Base-by-base conservation (phyloP, 2,329 filamentous ascomycete species). In the Talaromyces albobiverticillius region DNA sequence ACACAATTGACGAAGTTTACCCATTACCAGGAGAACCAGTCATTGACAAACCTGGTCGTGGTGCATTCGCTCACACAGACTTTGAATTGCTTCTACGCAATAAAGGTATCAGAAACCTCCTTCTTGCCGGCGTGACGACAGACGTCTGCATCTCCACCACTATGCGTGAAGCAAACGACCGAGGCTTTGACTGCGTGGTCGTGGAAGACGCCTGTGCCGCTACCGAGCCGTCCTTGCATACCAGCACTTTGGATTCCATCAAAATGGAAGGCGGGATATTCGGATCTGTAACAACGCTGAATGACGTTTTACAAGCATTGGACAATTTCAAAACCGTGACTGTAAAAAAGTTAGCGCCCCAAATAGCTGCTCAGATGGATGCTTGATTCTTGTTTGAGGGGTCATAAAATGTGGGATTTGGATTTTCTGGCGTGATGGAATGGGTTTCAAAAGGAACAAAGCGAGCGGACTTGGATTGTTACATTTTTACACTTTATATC, bases 121-220 rank as follows among this genome's bases (percentile, higher is more conserved):
- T 83, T 11, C 61, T 82, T 14, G 76, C 73, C 14, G 80, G 80
- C 4, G 79, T 82, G 4, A 82, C 79, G 5, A 82, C 79, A 0
- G 80, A 83, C 64, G 79, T 80, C 11, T 81, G 78, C 59, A 79
- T 83, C 3, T 77, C 75, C 22, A 80, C 72, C 8, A 83, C 79
- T 4, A 79, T 82, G 65, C 70, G 79, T 18, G 80, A 83, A 62
- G 80, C 79, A 10, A 82, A 76, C 56, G 80, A 83, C 66, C 72
- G 77, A 5, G 79, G 79, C 0, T 82, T 79, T 55, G 80, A 82
- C 61, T 80, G 79, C 55, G 61, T 80, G 11, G 60, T 82, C 1
- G 61, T 82, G 3, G 74, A 78, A 29, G 79, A 82, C 60, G 78
- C 72, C 7, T 73, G 73, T 41, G 71, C 75, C 18, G 73, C 76